Conservation (phyloP, 208 protist genomes). For the Trypanosoma melophagium region DNA sequence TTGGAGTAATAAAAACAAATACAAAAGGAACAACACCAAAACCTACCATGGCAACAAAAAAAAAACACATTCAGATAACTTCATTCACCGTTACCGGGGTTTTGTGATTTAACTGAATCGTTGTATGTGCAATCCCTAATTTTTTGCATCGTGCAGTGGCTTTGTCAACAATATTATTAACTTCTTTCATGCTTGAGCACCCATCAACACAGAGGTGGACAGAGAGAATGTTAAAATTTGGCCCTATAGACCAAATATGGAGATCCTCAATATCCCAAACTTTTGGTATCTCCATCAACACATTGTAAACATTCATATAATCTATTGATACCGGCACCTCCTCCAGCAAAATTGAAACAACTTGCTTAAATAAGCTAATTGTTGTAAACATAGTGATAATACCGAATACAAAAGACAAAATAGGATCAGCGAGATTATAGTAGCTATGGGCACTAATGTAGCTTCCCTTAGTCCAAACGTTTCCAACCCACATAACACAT, state of each 20-base stretch:
- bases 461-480: conserved; percentile 1
- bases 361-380: conserved; percentile 27
- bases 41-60: no score
- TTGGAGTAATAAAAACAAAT: no score
- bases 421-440: conserved; percentile 57
- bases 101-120: conserved; percentile 42
- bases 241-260: conserved; percentile 50
- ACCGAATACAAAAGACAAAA: conserved; percentile 47
- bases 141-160: conserved; percentile 22
- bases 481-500: conserved; percentile 41
- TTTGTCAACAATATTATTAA: conserved; percentile 26
- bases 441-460: conserved; percentile 14
- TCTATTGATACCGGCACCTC: conserved; percentile 32
- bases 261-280: conserved; percentile 46
- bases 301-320: conserved; percentile 6
- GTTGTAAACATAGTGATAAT: conserved; percentile 49
- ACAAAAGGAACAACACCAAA: no score
- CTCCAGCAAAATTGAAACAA: conserved; percentile 44
- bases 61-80: no score
- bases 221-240: conserved; percentile 30
- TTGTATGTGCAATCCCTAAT: conserved; percentile 41
- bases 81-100: no score
- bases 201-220: conserved; percentile 33
- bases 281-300: conserved; percentile 25
- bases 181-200: background rate